These are phyloP conservation scores for Mimosa pudica DNA, from an alignment of 306 rosid genomes.

Conservation along the genomic window DNA sequence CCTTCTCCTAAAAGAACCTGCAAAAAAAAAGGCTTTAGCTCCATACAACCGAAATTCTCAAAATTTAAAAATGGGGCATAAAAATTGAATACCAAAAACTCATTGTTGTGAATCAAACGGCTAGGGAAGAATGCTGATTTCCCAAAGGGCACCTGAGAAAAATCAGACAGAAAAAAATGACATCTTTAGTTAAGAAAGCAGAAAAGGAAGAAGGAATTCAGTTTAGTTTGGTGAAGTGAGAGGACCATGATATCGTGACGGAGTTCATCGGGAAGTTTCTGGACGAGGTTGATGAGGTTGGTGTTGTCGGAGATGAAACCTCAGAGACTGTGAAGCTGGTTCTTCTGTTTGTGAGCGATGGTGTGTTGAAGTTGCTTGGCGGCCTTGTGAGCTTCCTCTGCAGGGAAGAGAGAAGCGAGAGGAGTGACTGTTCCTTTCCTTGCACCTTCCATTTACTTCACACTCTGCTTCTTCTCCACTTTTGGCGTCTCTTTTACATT, in stretches of 20 bases:
- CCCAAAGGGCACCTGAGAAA: slow-evolving; percentile 83
- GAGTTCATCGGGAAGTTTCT: slow-evolving; percentile 76
- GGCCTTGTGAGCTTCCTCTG: slow-evolving; percentile 68
- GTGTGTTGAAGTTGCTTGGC: slow-evolving; percentile 56
- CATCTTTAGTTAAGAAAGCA: slow-evolving; percentile 1
- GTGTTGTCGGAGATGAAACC: slow-evolving; percentile 71
- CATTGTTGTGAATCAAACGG: slow-evolving; percentile 86
- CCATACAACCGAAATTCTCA: neutral
- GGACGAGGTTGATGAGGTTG: slow-evolving; percentile 70
- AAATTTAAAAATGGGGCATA: too few species aligned
- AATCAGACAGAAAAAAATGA: neutral
- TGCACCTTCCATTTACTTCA: slow-evolving; percentile 30
- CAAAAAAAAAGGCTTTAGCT: neutral
- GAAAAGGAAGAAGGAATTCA: neutral
- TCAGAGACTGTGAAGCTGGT: slow-evolving; percentile 49
- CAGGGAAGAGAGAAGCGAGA: slow-evolving; percentile 57
- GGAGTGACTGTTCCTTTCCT: slow-evolving; percentile 66
- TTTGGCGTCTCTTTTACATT: neutral
- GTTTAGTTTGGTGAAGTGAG: neutral
- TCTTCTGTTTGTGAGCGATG: slow-evolving; percentile 49
- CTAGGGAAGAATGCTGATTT: slow-evolving; percentile 94
- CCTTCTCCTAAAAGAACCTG: slow-evolving; percentile 95
- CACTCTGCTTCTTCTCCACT: neutral
- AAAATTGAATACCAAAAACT: slow-evolving; percentile 59
- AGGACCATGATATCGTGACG: slow-evolving; percentile 78